Percentiles rank a stretch among this genome's conserved stretches.
Conservation (phyloP, 2,329 filamentous ascomycete genomes). For the Diaporthe citriasiana region DNA sequence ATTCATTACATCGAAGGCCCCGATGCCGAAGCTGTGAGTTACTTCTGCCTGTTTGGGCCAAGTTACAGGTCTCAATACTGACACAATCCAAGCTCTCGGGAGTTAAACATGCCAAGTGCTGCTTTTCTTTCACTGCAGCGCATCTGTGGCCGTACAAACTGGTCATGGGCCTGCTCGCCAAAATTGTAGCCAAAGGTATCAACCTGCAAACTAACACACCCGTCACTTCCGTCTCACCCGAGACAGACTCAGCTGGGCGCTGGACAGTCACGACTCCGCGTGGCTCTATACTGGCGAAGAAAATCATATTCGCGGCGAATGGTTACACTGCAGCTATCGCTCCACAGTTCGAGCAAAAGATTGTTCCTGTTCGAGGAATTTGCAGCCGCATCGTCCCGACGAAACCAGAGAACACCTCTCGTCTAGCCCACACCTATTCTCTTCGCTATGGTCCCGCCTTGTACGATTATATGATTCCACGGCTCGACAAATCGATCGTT, state of each 20-base stretch:
- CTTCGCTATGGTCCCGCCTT: constrained; percentile 44
- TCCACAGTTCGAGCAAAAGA: constrained; percentile 70
- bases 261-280: constrained; percentile 67
- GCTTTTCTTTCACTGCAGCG: constrained; percentile 48
- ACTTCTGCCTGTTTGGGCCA: too few species aligned
- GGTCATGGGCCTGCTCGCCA: constrained; percentile 46
- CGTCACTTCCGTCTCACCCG: constrained; percentile 40
- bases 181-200: constrained; percentile 38
- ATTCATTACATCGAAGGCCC: constrained; percentile 48
- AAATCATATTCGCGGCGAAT: constrained; percentile 76
- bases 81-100: constrained; percentile 47
- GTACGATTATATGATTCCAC: constrained; percentile 58
- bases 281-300: constrained; percentile 65
- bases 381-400: constrained; percentile 45
- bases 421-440: constrained; percentile 47
- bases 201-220: constrained; percentile 36
- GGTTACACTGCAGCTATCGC: constrained; percentile 74
- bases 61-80: background rate
- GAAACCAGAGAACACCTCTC: constrained; percentile 38
- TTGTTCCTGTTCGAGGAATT: constrained; percentile 72
- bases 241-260: constrained; percentile 44
- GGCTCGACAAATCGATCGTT: constrained; percentile 59
- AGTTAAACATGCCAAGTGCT: constrained; percentile 53
- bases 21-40: constrained; percentile 37
- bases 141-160: constrained; percentile 51